phyloP scores from a whole-genome alignment of 768 basidiomycete species.

The Boletus huronensis region DNA sequence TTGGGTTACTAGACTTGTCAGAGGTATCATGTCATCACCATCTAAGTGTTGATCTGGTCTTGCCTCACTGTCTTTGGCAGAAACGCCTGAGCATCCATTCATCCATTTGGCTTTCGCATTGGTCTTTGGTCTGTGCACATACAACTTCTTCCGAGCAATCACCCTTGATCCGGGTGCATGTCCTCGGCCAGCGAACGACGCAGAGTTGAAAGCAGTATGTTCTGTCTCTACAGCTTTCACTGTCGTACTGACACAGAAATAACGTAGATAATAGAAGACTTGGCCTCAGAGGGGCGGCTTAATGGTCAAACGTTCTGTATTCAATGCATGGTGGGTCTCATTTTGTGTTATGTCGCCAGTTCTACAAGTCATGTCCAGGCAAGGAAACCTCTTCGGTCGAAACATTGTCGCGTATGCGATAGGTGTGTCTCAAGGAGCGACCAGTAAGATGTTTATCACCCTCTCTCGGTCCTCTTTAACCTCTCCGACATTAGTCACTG shows the following conservation, averaged over 20 bases:
- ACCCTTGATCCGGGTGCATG: constrained; percentile 88
- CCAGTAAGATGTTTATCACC: constrained; percentile 58
- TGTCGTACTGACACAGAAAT: neutral
- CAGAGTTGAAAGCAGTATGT: constrained; percentile 82
- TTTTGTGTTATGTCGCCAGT: neutral
- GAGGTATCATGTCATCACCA: constrained; percentile 44
- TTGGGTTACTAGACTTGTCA: constrained; percentile 76
- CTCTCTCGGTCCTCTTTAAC: neutral
- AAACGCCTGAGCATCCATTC: constrained; percentile 72
- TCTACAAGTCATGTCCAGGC: constrained; percentile 42
- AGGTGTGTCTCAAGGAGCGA: constrained; percentile 88
- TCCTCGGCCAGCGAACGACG: constrained; percentile 75
- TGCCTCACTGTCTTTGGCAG: constrained; percentile 35
- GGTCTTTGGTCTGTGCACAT: constrained; percentile 64
- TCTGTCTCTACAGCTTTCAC: neutral
- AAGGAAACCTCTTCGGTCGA: constrained; percentile 87
- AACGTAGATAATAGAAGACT: constrained; percentile 78
- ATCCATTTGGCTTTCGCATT: constrained; percentile 76
- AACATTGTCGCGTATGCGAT: constrained; percentile 92
- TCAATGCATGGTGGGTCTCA: constrained; percentile 73
- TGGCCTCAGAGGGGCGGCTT: constrained; percentile 81
- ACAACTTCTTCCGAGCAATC: constrained; percentile 89
- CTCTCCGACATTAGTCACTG: constrained; percentile 63
- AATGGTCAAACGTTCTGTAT: constrained; percentile 98
- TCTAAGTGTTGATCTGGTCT: neutral